Percentiles rank a stretch among this genome's conserved stretches.
Evolutionary conservation across 441 rosid species (phyloP).

Genomic region (Heliophila coronopifolia): DNA sequence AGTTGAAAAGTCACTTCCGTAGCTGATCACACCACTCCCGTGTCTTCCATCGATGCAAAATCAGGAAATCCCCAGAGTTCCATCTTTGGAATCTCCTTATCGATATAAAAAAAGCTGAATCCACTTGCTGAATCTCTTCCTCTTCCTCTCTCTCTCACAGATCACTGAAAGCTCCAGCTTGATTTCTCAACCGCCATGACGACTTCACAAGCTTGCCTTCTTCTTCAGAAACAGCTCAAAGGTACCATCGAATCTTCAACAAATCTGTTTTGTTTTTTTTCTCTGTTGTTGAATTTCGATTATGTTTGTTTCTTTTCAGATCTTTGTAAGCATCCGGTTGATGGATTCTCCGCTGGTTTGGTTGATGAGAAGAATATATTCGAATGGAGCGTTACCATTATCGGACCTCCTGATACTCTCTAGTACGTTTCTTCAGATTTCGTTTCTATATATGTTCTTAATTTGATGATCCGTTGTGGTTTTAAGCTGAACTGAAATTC

Average conservation of each 20-base stretch:
- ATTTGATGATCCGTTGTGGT: constrained; percentile 5
- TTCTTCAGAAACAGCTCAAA: constrained; percentile 52
- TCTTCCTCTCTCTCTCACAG: neutral
- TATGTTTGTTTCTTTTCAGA: constrained; percentile 39
- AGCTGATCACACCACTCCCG: constrained; percentile 8
- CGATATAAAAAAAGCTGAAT: constrained; percentile 16
- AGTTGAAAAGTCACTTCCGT: constrained; percentile 3
- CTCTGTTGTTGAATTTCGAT: constrained; percentile 9
- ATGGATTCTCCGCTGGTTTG: constrained; percentile 72
- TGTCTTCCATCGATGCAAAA: constrained; percentile 22
- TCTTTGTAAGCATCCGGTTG: constrained; percentile 68
- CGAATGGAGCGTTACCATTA: constrained; percentile 63
- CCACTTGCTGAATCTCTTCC: neutral
- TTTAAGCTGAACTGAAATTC: neutral
- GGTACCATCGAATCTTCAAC: constrained; percentile 24
- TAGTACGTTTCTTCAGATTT: constrained; percentile 37
- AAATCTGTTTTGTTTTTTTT: neutral
- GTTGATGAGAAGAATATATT: constrained; percentile 61
- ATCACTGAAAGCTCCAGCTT: constrained; percentile 11
- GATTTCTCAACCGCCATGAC: constrained; percentile 22
- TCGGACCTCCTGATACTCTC: constrained; percentile 72
- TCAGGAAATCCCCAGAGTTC: neutral
- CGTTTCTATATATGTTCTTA: neutral
- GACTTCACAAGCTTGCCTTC: constrained; percentile 47
- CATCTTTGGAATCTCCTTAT: constrained; percentile 10